These are phyloP conservation scores for Arabidopsis hybrid DNA, from an alignment of 441 rosid species.

Conservation along the genomic window DNA sequence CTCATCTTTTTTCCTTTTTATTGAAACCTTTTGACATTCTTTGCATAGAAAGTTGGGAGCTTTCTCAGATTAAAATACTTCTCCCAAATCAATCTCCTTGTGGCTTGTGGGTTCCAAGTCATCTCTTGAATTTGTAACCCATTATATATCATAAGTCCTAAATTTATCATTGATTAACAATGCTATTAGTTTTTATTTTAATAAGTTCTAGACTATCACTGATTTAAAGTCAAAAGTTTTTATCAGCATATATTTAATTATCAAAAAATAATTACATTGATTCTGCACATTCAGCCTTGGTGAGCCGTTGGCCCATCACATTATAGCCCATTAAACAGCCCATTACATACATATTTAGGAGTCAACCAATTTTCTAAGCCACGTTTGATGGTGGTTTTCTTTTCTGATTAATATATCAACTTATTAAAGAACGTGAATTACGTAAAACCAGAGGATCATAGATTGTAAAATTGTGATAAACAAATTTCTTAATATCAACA, in stretches of 20 bases:
- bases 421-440: slow-evolving; percentile 43
- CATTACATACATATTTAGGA: neutral
- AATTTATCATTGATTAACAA: neutral
- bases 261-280: neutral
- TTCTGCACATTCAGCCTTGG: neutral
- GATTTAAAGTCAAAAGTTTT: neutral
- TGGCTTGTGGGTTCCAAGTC: slow-evolving; percentile 36
- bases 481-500: slow-evolving; percentile 9
- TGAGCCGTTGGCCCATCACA: slow-evolving; percentile 1
- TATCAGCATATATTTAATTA: neutral
- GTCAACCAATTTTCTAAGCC: slow-evolving; percentile 9
- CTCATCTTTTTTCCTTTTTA: slow-evolving; percentile 12
- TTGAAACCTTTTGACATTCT: slow-evolving; percentile 36
- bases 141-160: neutral
- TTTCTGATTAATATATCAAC: slow-evolving; percentile 1
- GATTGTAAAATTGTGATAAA: slow-evolving; percentile 27
- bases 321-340: neutral
- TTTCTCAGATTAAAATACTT: slow-evolving; percentile 16
- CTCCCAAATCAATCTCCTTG: slow-evolving; percentile 1
- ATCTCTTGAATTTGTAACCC: slow-evolving; percentile 15
- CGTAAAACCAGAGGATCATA: slow-evolving; percentile 46
- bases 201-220: neutral
- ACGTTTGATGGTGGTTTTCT: slow-evolving; percentile 28
- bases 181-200: neutral
- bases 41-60: slow-evolving; percentile 18